Evolutionary conservation across 805 yeast species (phyloP).

Genomic region (Saitoella complicata): DNA sequence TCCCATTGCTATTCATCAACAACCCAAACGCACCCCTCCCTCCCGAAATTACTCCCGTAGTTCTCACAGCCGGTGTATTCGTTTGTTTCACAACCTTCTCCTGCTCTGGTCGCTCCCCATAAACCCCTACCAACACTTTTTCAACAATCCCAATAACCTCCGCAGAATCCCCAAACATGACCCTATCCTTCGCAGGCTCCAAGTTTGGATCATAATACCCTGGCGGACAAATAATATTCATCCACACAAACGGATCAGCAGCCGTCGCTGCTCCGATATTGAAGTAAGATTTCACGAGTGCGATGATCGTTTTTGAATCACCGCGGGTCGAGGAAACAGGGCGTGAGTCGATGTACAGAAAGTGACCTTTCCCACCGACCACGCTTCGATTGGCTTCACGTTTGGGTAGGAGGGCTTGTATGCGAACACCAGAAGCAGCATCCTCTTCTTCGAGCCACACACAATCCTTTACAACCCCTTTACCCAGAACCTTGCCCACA

Average conservation of each 20-base stretch:
- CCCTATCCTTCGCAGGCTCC: constrained; percentile 76
- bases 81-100: neutral
- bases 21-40: too few relatives aligned
- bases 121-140: constrained; percentile 1
- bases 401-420: constrained; percentile 9
- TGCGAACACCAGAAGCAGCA: neutral
- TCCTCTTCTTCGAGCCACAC: constrained; percentile 1
- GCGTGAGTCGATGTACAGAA: constrained; percentile 55
- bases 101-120: neutral
- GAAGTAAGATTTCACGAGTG: constrained; percentile 40
- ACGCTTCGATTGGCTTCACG: constrained; percentile 1
- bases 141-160: constrained; percentile 40
- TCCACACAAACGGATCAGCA: constrained; percentile 46
- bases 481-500: constrained; percentile 4
- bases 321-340: constrained; percentile 57
- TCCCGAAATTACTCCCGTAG: too few relatives aligned
- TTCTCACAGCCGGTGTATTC: neutral
- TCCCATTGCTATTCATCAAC: too few relatives aligned
- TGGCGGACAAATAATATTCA: constrained; percentile 28
- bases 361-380: constrained; percentile 2
- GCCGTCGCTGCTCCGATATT: constrained; percentile 50
- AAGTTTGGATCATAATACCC: constrained; percentile 53
- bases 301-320: constrained; percentile 16
- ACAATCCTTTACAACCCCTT: constrained; percentile 2
- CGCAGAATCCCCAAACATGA: constrained; percentile 55